Conservation (phyloP, 2,329 filamentous ascomycete genomes). For the Apiospora saccharicola region DNA sequence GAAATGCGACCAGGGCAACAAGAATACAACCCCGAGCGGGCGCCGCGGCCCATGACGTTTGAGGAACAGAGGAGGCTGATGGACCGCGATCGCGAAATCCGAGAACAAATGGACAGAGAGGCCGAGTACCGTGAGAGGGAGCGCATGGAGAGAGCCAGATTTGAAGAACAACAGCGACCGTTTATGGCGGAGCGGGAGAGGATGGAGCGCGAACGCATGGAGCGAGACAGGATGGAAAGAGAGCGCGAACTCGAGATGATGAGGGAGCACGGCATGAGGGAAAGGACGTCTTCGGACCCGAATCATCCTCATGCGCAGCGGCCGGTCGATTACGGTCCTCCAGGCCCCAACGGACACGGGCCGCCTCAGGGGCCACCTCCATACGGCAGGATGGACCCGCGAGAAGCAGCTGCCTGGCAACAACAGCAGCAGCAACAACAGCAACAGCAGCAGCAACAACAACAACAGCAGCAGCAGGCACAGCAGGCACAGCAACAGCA, state of each 20-base stretch:
- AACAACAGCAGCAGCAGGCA: neutral
- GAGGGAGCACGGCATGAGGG: slow-evolving; percentile 46
- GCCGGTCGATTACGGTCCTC: slow-evolving; percentile 55
- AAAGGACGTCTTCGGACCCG: slow-evolving; percentile 59
- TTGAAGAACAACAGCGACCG: slow-evolving; percentile 42
- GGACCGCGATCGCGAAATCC: slow-evolving; percentile 53
- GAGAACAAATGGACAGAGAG: slow-evolving; percentile 49
- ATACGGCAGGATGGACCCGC: slow-evolving; percentile 47
- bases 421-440: neutral
- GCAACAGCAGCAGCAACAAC: neutral
- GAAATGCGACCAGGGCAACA: slow-evolving; percentile 50
- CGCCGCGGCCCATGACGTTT: slow-evolving; percentile 53
- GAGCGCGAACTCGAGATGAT: slow-evolving; percentile 43
- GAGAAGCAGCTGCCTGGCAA: slow-evolving; percentile 45
- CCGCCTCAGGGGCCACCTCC: slow-evolving; percentile 47
- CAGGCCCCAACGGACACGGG: slow-evolving; percentile 34
- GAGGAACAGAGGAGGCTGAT: slow-evolving; percentile 61
- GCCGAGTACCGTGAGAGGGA: slow-evolving; percentile 55
- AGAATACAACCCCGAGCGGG: slow-evolving; percentile 63
- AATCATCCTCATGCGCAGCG: slow-evolving; percentile 53
- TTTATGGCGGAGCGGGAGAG: slow-evolving; percentile 44
- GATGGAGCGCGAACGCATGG: slow-evolving; percentile 55
- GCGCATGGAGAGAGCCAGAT: slow-evolving; percentile 46
- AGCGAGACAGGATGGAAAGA: slow-evolving; percentile 33
- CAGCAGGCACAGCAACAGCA: neutral